phyloP scores from a whole-genome alignment of 805 yeast species.

The Helenozyma rhizophorensis region DNA sequence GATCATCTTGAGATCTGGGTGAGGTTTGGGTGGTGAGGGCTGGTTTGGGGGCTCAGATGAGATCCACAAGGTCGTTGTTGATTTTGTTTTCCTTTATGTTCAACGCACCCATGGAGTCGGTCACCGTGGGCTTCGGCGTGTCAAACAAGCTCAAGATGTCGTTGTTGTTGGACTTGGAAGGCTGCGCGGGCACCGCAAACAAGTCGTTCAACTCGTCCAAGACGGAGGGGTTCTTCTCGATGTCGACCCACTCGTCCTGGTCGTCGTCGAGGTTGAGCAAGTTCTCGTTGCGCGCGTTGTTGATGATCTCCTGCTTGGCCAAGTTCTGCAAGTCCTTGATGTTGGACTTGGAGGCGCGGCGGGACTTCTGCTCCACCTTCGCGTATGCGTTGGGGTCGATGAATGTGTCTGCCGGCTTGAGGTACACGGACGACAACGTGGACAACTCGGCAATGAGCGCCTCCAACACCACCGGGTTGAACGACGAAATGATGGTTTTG shows the following conservation, averaged over 20 bases:
- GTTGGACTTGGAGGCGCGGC: constrained; percentile 24
- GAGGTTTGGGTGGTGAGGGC: no score
- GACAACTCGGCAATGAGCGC: constrained; percentile 73
- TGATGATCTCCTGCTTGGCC: constrained; percentile 72
- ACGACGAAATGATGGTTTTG: constrained; percentile 63
- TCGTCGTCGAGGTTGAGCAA: constrained; percentile 82
- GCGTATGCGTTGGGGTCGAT: constrained; percentile 35
- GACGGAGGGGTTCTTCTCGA: constrained; percentile 28
- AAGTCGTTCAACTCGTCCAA: constrained; percentile 75
- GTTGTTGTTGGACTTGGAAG: constrained; percentile 20
- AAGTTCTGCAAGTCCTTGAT: constrained; percentile 73
- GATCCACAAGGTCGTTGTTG: constrained; percentile 35
- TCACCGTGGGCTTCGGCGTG: constrained; percentile 11
- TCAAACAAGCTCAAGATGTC: constrained; percentile 48
- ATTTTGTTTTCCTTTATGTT: constrained; percentile 10
- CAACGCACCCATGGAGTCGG: constrained; percentile 11
- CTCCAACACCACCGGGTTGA: constrained; percentile 64
- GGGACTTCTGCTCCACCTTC: constrained; percentile 12
- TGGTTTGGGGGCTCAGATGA: no score
- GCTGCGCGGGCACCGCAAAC: constrained; percentile 41
- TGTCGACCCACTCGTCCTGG: constrained; percentile 18
- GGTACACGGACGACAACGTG: constrained; percentile 84
- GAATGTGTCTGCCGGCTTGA: constrained; percentile 70
- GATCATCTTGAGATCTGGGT: no score
- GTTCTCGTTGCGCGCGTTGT: constrained; percentile 67